These are phyloP conservation scores for Fonsecaea monophora DNA, from an alignment of 2,329 filamentous ascomycete genomes.

Conservation along the genomic window DNA sequence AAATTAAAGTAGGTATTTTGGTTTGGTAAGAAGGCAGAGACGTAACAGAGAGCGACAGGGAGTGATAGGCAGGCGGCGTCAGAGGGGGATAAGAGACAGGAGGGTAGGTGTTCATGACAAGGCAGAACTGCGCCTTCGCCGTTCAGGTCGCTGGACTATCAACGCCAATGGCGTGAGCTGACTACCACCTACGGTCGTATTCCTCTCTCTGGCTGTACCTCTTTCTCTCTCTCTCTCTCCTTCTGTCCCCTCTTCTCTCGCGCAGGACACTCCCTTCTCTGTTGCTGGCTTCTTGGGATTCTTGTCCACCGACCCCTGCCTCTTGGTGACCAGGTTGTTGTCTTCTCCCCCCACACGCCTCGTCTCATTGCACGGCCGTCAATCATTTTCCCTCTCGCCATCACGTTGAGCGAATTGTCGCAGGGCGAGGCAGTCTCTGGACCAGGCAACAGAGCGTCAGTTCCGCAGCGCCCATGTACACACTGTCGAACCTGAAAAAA, in stretches of 20 bases:
- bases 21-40: no score
- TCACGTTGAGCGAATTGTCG: not conserved
- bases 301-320: constrained; percentile 4
- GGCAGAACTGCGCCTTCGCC: constrained; percentile 3
- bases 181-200: not conserved
- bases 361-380: not conserved
- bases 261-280: not conserved
- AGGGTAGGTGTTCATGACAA: constrained; percentile 8
- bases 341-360: constrained; percentile 11
- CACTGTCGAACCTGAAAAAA: not conserved
- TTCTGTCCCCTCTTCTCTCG: not conserved
- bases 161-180: constrained; percentile 14
- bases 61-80: no score
- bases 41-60: no score
- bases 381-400: constrained; percentile 2
- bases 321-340: not conserved
- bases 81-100: no score
- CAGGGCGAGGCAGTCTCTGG: constrained; percentile 4
- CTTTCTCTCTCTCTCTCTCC: not conserved
- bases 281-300: constrained; percentile 5
- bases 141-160: constrained; percentile 7
- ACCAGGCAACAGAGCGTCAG: not conserved
- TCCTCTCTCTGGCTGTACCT: not conserved
- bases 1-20: no score
- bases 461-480: not conserved